Evolutionary conservation across 805 yeast genomes (phyloP).

Genomic region (Metschnikowia lunata): DNA sequence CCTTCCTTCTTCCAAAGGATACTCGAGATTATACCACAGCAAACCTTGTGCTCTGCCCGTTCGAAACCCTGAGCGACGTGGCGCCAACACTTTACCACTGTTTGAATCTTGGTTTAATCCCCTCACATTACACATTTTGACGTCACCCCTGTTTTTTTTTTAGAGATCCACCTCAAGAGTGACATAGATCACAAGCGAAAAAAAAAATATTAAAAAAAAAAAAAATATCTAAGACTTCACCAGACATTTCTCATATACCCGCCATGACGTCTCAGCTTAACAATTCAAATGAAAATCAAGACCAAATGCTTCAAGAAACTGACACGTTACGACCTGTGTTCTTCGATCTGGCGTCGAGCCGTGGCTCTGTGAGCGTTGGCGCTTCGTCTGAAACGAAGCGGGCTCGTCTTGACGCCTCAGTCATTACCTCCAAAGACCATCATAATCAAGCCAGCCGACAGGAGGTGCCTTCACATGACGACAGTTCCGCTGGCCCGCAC

Average conservation of each 20-base stretch:
- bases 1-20: background rate
- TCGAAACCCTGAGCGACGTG: background rate
- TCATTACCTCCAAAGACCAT: constrained; percentile 10
- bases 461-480: constrained; percentile 8
- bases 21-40: background rate
- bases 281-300: constrained; percentile 28
- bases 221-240: background rate
- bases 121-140: background rate
- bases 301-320: constrained; percentile 27
- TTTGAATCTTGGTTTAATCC: background rate
- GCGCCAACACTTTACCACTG: too few relatives aligned
- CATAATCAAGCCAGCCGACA: constrained; percentile 12
- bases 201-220: background rate
- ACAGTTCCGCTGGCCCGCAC: constrained; percentile 7
- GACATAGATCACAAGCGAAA: background rate
- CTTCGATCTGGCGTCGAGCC: constrained; percentile 23
- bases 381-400: constrained; percentile 14
- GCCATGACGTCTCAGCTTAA: constrained; percentile 30
- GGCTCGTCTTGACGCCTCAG: constrained; percentile 17
- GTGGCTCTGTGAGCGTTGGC: constrained; percentile 14
- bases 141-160: background rate
- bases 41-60: constrained; percentile 3
- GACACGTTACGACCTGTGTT: constrained; percentile 32
- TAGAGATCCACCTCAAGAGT: background rate
- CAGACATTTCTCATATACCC: too few relatives aligned